Percentiles rank a stretch among this genome's conserved stretches.
phyloP scores from a whole-genome alignment of 2,329 filamentous ascomycete species.

The Verticillium dahliae region DNA sequence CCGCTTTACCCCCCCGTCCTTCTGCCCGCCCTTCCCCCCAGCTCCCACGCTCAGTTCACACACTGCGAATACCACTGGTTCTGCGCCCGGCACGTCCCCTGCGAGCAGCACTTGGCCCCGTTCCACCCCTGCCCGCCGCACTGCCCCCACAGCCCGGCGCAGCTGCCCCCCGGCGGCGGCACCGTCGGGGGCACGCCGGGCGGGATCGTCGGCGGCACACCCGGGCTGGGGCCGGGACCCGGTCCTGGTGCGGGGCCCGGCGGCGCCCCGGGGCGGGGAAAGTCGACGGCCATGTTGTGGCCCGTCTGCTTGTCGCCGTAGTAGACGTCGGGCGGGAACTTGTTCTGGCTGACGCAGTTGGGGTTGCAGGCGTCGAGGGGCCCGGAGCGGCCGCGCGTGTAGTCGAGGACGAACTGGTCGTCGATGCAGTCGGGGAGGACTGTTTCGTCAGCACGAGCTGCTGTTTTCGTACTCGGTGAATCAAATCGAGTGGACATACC shows the following conservation, averaged over 20 bases:
- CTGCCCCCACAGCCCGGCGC: constrained; percentile 3
- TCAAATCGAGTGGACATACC: not conserved
- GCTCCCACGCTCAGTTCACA: not conserved
- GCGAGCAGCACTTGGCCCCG: constrained; percentile 11
- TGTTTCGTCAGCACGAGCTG: not conserved
- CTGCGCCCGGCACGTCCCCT: constrained; percentile 8
- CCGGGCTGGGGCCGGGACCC: not conserved
- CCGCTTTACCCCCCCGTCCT: too few species aligned
- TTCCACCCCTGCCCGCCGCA: constrained; percentile 11
- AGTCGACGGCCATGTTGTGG: constrained; percentile 7
- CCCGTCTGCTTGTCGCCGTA: constrained; percentile 10
- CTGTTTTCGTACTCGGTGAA: too few species aligned
- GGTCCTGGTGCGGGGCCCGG: not conserved
- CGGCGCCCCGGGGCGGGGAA: constrained; percentile 1
- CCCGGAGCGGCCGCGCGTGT: constrained; percentile 8
- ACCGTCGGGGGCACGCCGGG: not conserved
- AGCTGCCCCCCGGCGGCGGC: not conserved
- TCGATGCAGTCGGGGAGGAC: constrained; percentile 10
- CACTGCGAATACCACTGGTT: constrained; percentile 15
- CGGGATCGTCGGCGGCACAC: not conserved
- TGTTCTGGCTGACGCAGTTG: constrained; percentile 11
- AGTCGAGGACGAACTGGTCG: constrained; percentile 10
- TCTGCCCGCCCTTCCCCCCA: not conserved
- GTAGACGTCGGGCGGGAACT: constrained; percentile 9
- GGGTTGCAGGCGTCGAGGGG: constrained; percentile 12